phyloP scores from a whole-genome alignment of 1,139 yeast species.

The Pneumocystis jirovecii region DNA sequence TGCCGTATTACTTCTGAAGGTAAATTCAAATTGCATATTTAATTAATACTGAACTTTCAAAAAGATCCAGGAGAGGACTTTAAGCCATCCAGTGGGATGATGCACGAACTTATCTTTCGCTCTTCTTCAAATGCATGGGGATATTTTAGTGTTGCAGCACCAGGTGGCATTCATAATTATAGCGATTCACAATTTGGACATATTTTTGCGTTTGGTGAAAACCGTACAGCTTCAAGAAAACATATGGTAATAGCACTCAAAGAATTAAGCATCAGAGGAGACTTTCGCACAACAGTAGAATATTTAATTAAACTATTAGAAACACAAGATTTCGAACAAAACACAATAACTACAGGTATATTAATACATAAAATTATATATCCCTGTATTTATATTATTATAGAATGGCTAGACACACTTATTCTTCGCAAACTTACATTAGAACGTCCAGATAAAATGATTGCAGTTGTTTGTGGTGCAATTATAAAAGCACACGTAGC shows the following conservation, averaged over 20 bases:
- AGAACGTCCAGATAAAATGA: conserved; percentile 80
- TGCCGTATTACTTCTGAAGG: conserved; percentile 90
- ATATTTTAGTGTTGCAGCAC: conserved; percentile 91
- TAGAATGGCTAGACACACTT: conserved; percentile 78
- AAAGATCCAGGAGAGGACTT: conserved; percentile 95
- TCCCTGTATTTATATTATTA: not conserved
- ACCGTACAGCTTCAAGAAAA: conserved; percentile 92
- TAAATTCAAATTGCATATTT: not conserved
- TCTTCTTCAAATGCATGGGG: conserved; percentile 98
- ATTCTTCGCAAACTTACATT: conserved; percentile 86
- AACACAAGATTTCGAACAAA: conserved; percentile 91
- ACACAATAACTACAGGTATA: conserved; percentile 82
- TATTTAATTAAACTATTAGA: conserved; percentile 86
- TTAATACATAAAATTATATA: not conserved
- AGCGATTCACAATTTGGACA: conserved; percentile 98
- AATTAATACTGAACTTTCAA: not conserved
- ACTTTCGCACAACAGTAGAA: conserved; percentile 93
- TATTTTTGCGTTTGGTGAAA: conserved; percentile 96
- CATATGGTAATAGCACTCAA: conserved; percentile 98
- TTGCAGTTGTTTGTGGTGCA: conserved; percentile 95
- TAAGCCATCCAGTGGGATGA: conserved; percentile 93
- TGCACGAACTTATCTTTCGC: conserved; percentile 90
- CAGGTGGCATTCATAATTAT: conserved; percentile 93
- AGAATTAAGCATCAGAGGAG: conserved; percentile 94
- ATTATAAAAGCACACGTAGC: conserved; percentile 82